Percentiles rank a stretch among this genome's conserved stretches.
Evolutionary conservation across 2,329 filamentous ascomycete species (phyloP).

Genomic region (Fusarium sp.): DNA sequence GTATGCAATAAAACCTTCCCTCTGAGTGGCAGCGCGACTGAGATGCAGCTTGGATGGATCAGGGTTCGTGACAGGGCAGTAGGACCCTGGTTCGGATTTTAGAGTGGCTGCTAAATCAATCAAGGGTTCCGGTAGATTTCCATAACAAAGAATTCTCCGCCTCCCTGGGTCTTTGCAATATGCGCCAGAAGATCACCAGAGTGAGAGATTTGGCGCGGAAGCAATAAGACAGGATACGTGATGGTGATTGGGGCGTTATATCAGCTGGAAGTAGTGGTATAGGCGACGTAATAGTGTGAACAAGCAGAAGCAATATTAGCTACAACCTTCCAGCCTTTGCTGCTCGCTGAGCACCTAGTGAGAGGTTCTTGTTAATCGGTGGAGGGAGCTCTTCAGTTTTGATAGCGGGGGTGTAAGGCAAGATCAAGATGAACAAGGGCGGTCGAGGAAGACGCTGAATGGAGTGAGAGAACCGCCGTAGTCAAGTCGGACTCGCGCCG

Average conservation of each 20-base stretch:
- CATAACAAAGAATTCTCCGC: constrained; percentile 50
- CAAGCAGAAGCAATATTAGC: constrained; percentile 23
- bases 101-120: constrained; percentile 49
- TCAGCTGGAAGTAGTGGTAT: constrained; percentile 24
- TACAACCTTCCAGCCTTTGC: constrained; percentile 27
- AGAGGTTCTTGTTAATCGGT: constrained; percentile 30
- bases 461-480: constrained; percentile 25
- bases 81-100: constrained; percentile 48
- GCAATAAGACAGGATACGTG: constrained; percentile 41
- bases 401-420: constrained; percentile 31
- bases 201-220: constrained; percentile 31
- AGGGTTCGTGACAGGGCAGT: constrained; percentile 51
- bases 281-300: constrained; percentile 9
- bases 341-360: constrained; percentile 19
- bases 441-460: constrained; percentile 27
- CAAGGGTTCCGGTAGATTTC: constrained; percentile 46
- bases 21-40: constrained; percentile 50
- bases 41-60: constrained; percentile 54
- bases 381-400: constrained; percentile 8
- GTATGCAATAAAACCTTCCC: constrained; percentile 41
- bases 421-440: constrained; percentile 31
- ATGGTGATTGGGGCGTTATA: constrained; percentile 31
- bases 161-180: constrained; percentile 38
- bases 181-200: constrained; percentile 34
- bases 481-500: constrained; percentile 37